Percentiles rank a stretch among this genome's conserved stretches.
phyloP scores from a whole-genome alignment of 352 stramenopile species.

The Ophiocytium majus region DNA sequence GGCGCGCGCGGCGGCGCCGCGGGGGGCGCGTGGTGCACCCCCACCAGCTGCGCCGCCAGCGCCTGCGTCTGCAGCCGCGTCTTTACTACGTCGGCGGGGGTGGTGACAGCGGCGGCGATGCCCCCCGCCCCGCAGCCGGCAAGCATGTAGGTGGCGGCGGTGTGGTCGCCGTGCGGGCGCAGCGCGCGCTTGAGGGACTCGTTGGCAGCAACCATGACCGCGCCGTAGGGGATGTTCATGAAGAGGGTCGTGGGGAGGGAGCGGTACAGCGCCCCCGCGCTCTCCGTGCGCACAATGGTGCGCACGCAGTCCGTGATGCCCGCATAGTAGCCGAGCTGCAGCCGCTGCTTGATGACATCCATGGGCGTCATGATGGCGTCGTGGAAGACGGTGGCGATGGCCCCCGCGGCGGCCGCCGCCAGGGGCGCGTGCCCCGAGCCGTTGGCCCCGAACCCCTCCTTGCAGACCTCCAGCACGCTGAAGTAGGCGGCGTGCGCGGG shows the following conservation, averaged over 20 bases:
- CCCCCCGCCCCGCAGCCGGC: slow-evolving; percentile 82
- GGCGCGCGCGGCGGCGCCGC: no score
- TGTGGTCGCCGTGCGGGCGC: slow-evolving; percentile 74
- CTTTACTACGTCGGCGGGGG: slow-evolving; percentile 97
- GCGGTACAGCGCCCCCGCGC: slow-evolving; percentile 54
- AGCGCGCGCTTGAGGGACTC: slow-evolving; percentile 84
- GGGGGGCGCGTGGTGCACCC: no score
- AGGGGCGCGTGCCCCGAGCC: slow-evolving; percentile 52
- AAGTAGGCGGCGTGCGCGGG: slow-evolving; percentile 83
- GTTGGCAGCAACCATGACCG: slow-evolving; percentile 96
- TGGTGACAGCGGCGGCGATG: slow-evolving; percentile 85
- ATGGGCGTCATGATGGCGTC: slow-evolving; percentile 97
- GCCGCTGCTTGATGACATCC: slow-evolving; percentile 97
- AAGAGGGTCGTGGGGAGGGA: slow-evolving; percentile 92
- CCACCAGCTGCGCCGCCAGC: background rate
- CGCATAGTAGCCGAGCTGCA: slow-evolving; percentile 97
- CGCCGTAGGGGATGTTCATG: slow-evolving; percentile 98
- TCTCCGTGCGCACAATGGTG: slow-evolving; percentile 64
- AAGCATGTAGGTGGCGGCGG: slow-evolving; percentile 83
- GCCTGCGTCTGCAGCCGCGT: slow-evolving; percentile 67
- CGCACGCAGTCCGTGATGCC: slow-evolving; percentile 82
- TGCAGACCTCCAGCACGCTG: slow-evolving; percentile 82
- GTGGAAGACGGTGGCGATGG: slow-evolving; percentile 86
- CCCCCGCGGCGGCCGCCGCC: slow-evolving; percentile 74
- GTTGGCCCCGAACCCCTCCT: slow-evolving; percentile 59